Base-by-base conservation (phyloP, 2,329 filamentous ascomycete species). In the Cercospora sp. region DNA sequence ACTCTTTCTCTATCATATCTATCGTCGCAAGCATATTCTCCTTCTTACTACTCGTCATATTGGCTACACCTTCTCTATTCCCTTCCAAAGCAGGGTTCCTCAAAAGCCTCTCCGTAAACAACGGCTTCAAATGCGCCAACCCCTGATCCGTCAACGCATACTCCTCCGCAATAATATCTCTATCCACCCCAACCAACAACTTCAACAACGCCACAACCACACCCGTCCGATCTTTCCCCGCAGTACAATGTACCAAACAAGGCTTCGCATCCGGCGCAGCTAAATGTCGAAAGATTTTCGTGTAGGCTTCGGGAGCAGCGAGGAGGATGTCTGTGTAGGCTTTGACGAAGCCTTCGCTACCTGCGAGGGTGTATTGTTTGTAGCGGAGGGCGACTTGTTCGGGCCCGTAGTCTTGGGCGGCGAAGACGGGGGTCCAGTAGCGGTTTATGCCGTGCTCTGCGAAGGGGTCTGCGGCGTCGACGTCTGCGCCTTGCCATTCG, bases 161-260 rank as follows among this genome's bases (percentile, higher is more conserved):
- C 77, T 94, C 91, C 9, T 84, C 78, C 0, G 89, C 89, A n/a
- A 91, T 84, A 3, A 79, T 76, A 36, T 86, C 81, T 70, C 88
- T 84, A 1, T 83, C 78, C 0, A 91, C 87, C 3, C 88, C 88
- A 8, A 87, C 87, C 30, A 92, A 82, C 28, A 85, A 80, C 45
- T 92, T 82, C 8, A 93, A 76, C 48, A 94, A 73, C 3, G 89
- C 91, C 60, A 87, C 86, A 55, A 92, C 80, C 4, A 93, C 84
- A 2, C 91, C 91, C 0, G 91, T 93, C 53, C 91, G 84, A 77
- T 94, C 91, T 79, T 94, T 94, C 12, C 91, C 91, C 0, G 89
- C 90, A 0, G 90, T 91, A 78, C 91, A 93, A 75, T 94, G 90
- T 7, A 93, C 81, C 6, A 92, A 81, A 9, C 90, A 79, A 7